Evolutionary conservation across 768 basidiomycete species (phyloP).

Genomic region (Ramaria rubella): DNA sequence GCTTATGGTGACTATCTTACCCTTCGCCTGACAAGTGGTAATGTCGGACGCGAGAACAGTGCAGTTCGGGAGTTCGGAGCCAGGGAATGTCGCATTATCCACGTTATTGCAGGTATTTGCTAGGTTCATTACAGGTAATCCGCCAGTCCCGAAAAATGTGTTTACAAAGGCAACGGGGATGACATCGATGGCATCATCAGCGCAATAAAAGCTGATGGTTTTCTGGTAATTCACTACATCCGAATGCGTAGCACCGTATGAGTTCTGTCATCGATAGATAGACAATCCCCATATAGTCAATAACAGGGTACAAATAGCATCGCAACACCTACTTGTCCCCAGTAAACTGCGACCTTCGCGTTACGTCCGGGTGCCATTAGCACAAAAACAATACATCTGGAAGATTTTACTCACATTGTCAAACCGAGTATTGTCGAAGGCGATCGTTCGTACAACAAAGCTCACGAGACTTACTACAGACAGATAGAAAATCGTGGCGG

Average conservation of each 20-base stretch:
- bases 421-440: slow-evolving; percentile 51
- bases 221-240: slow-evolving; percentile 55
- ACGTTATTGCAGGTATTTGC: slow-evolving; percentile 63
- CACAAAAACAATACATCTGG: not conserved
- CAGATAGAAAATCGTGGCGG: not conserved
- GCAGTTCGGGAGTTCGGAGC: slow-evolving; percentile 59
- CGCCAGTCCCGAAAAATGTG: slow-evolving; percentile 58
- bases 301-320: not conserved
- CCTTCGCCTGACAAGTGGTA: slow-evolving; percentile 54
- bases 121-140: slow-evolving; percentile 57
- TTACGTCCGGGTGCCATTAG: not conserved
- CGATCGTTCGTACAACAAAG: slow-evolving; percentile 19
- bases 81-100: slow-evolving; percentile 52
- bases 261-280: slow-evolving; percentile 42
- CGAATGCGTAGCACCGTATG: slow-evolving; percentile 52
- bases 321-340: slow-evolving; percentile 7
- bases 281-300: slow-evolving; percentile 13
- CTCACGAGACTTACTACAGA: not conserved
- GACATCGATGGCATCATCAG: slow-evolving; percentile 60
- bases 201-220: slow-evolving; percentile 56
- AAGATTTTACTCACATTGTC: slow-evolving; percentile 56
- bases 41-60: slow-evolving; percentile 54
- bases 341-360: slow-evolving; percentile 48
- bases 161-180: slow-evolving; percentile 66
- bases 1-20: slow-evolving; percentile 46